Percentiles rank a stretch among this genome's conserved stretches.
phyloP scores from a whole-genome alignment of 2,329 filamentous ascomycete genomes.

The Colletotrichum simmondsii region DNA sequence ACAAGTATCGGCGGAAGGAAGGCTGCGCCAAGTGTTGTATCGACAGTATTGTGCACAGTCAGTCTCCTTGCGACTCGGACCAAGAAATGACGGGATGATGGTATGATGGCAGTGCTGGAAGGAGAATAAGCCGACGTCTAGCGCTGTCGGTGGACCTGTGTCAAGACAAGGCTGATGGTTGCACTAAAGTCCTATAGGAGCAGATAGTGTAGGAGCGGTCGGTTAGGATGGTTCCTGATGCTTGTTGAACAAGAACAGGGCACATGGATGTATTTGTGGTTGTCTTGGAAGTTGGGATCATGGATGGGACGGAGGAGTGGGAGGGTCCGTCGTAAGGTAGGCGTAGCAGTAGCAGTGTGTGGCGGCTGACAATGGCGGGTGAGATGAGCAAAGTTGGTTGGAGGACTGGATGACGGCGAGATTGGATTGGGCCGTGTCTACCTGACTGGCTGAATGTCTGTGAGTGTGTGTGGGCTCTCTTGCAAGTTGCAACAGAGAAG shows the following conservation, averaged over 20 bases:
- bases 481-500: not conserved
- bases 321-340: not conserved
- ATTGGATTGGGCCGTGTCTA: slow-evolving; percentile 1
- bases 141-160: slow-evolving; percentile 6
- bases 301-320: not conserved
- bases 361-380: slow-evolving; percentile 25
- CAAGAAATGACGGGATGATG: not conserved
- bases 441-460: not conserved
- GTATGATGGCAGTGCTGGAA: slow-evolving; percentile 33
- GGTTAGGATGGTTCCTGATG: not conserved
- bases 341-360: not conserved
- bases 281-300: slow-evolving; percentile 10
- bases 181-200: not conserved
- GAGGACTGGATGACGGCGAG: slow-evolving; percentile 7
- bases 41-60: not conserved
- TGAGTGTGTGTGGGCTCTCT: not conserved
- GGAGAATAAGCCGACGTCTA: slow-evolving; percentile 21
- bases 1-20: not conserved
- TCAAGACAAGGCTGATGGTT: slow-evolving; percentile 3
- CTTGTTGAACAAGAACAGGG: slow-evolving; percentile 3
- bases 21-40: not conserved
- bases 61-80: not conserved
- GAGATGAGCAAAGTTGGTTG: slow-evolving; percentile 28
- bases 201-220: not conserved
- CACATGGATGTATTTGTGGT: slow-evolving; percentile 4